Evolutionary conservation across 495 filamentous ascomycete species (phyloP).

Genomic region (Penicillium cataractarum): DNA sequence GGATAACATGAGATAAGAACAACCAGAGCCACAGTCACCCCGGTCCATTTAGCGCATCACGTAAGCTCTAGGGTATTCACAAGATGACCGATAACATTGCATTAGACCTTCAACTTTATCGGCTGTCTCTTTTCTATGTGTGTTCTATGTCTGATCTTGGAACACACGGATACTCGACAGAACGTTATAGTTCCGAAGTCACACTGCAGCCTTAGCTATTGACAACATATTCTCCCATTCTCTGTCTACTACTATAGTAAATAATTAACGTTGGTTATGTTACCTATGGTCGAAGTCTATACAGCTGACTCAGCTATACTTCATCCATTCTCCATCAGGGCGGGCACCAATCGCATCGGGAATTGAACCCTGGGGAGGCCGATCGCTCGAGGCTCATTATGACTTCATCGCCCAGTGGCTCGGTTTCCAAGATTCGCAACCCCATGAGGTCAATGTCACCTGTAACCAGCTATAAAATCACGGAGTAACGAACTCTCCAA

Average conservation of each 20-base stretch:
- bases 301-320: not conserved
- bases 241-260: too few relatives aligned
- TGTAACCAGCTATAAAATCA: not conserved
- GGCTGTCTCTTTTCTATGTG: too few relatives aligned
- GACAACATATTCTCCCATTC: too few relatives aligned
- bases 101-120: too few relatives aligned
- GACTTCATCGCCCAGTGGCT: conserved; percentile 24
- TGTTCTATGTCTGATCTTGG: too few relatives aligned
- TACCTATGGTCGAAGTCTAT: not conserved
- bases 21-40: not conserved
- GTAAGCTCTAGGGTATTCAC: not conserved
- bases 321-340: not conserved
- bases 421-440: not conserved
- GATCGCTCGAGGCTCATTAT: conserved; percentile 21
- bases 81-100: too few relatives aligned
- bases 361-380: not conserved
- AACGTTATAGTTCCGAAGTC: too few relatives aligned
- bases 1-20: not conserved
- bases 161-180: too few relatives aligned
- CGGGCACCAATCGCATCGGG: conserved; percentile 7
- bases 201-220: too few relatives aligned
- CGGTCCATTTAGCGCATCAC: not conserved
- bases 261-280: too few relatives aligned
- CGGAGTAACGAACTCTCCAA: not conserved
- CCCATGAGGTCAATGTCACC: conserved; percentile 11